Base-by-base conservation (phyloP, 1,284 basidiomycete genomes). In the Rhodotorula sp. region DNA sequence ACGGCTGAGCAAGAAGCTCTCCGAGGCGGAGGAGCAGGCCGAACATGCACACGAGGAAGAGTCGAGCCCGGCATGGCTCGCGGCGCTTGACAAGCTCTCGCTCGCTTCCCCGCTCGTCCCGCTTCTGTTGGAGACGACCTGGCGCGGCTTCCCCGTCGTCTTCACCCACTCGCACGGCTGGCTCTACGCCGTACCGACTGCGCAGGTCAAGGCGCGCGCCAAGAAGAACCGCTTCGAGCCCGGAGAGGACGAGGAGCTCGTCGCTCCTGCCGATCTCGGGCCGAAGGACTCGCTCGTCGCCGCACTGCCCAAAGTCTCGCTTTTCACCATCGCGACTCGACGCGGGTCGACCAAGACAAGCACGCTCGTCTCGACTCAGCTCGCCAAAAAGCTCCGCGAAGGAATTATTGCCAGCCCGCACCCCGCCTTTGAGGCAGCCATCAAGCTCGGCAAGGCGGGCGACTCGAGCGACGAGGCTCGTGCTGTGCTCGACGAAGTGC, bases 131-230 rank as follows among this genome's bases (percentile, higher is more conserved):
- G 68, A 72, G 58, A 61, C 72, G 45, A 74, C 67, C n/a, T 74
- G 67, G 65, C 66, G 74, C 12, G 73, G 71, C n/a, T 65, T 69
- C 54, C 76, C 78, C 14, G 66, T 78, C 58, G 65, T 74, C 25
- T 75, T 64, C 60, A 67, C 72, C 27, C 74, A 76, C n/a, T 74
- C 68, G 62, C 70, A 74, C 46, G 79, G 77, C 19, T 80, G 74
- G 76, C 68, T 78, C 34, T 79, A 74, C 45, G 71, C 67, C 46
- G 74, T 78, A 7, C 71, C 66, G 10, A 56, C 49, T 17, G 46
- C 49, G 23, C 12, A n/a, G 41, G 46, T n/a, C 17, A 17, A 16
- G 2, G 41, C 12, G 34, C 41, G 48, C 17, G 3, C 19, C 56
- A 52, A 63, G 64, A 48, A 48, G 77, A 44, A 68, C 34, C 71